These are phyloP conservation scores for Conoideocrella luteorostrata DNA, from an alignment of 2,329 filamentous ascomycete species.

Conservation along the genomic window DNA sequence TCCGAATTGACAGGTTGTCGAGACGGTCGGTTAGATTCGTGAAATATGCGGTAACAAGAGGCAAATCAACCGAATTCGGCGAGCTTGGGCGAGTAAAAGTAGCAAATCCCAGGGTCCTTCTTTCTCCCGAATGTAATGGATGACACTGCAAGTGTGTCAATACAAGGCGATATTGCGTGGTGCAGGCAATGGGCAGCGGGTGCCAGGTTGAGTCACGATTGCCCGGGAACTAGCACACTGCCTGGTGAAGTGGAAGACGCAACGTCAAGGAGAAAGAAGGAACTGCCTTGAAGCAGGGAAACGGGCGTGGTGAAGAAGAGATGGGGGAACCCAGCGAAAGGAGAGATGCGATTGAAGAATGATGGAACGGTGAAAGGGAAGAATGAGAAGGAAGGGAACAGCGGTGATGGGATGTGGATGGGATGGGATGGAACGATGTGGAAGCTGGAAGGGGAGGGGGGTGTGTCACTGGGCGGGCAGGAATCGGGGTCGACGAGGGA, in stretches of 20 bases:
- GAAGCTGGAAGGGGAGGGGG: slow-evolving; percentile 21
- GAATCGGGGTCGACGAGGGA: slow-evolving; percentile 7
- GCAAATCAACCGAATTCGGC: too few relatives aligned
- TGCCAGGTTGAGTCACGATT: slow-evolving; percentile 3
- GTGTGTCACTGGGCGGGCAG: slow-evolving; percentile 19
- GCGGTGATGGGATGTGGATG: slow-evolving; percentile 29
- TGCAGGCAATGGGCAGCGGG: slow-evolving; percentile 17
- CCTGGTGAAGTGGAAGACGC: slow-evolving; percentile 10
- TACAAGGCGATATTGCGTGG: slow-evolving; percentile 13
- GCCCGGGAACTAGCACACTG: neutral
- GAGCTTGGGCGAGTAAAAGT: neutral
- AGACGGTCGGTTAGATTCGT: neutral
- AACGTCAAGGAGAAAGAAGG: slow-evolving; percentile 31
- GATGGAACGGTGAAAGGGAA: slow-evolving; percentile 26
- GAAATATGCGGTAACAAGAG: neutral
- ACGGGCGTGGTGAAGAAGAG: slow-evolving; percentile 11
- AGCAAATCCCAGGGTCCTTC: slow-evolving; percentile 17
- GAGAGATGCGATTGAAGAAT: slow-evolving; percentile 19
- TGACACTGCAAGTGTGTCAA: slow-evolving; percentile 9
- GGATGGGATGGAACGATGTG: slow-evolving; percentile 27
- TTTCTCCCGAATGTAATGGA: slow-evolving; percentile 24
- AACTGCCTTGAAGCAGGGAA: slow-evolving; percentile 20
- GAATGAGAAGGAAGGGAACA: slow-evolving; percentile 23
- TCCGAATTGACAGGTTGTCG: neutral
- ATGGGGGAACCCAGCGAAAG: slow-evolving; percentile 20